Evolutionary conservation across 2,329 filamentous ascomycete species (phyloP).

Genomic region (Xylariales sp.): DNA sequence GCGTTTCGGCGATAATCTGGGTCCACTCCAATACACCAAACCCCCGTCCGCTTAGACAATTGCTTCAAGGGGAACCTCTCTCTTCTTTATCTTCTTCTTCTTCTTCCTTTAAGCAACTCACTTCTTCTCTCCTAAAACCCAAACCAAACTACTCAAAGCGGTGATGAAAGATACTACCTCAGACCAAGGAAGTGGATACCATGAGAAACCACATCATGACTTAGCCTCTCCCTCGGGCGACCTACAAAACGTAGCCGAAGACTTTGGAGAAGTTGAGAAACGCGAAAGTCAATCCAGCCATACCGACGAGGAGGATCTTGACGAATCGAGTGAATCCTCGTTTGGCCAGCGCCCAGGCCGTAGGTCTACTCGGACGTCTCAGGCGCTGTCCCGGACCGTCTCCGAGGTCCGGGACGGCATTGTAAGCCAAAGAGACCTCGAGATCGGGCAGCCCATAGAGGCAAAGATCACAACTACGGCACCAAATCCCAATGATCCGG

Average conservation of each 20-base stretch:
- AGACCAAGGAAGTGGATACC: not conserved
- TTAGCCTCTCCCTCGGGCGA: not conserved
- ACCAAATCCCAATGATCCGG: conserved; percentile 29
- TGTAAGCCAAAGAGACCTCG: conserved; percentile 29
- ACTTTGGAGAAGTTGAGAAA: conserved; percentile 3
- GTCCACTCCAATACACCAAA: too few species aligned
- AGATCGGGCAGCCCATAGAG: conserved; percentile 23
- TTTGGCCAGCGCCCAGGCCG: not conserved
- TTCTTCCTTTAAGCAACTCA: too few species aligned
- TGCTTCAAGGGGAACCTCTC: too few species aligned
- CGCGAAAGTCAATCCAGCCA: not conserved
- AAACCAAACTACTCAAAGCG: not conserved
- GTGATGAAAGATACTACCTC: not conserved
- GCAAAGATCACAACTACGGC: conserved; percentile 19
- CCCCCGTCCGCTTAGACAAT: too few species aligned
- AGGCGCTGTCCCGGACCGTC: conserved; percentile 26
- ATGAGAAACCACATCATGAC: conserved; percentile 1
- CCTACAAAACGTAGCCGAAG: not conserved
- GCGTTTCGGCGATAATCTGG: not conserved
- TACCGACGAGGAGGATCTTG: not conserved
- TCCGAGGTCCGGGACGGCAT: conserved; percentile 37
- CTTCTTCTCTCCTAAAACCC: too few species aligned
- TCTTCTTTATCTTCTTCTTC: too few species aligned
- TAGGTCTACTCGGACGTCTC: conserved; percentile 8
- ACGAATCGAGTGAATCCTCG: conserved; percentile 1